Conservation (phyloP, 768 basidiomycete genomes). For the Leccinum rimulosum region DNA sequence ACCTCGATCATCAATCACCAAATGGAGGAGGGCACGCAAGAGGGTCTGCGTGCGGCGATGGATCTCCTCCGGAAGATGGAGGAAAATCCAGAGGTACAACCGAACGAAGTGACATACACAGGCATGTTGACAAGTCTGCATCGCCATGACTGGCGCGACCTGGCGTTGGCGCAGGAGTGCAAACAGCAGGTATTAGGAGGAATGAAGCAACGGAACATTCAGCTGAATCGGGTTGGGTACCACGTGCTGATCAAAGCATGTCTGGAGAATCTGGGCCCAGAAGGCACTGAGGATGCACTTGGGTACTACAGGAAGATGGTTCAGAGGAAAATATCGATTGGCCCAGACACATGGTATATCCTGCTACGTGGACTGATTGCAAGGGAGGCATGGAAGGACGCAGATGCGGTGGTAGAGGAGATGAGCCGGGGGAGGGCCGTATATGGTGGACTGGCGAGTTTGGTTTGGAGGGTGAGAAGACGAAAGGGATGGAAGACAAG, state of each 20-base stretch:
- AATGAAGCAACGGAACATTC: conserved; percentile 57
- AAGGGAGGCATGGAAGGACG: conserved; percentile 59
- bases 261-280: conserved; percentile 48
- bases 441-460: conserved; percentile 40
- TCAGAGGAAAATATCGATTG: conserved; percentile 43
- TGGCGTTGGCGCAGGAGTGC: conserved; percentile 44
- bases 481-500: conserved; percentile 33
- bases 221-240: conserved; percentile 63
- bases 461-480: conserved; percentile 50
- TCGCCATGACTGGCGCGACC: conserved; percentile 50
- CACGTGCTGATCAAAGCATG: conserved; percentile 74
- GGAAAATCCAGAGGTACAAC: conserved; percentile 42
- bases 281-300: conserved; percentile 55
- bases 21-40: conserved; percentile 52
- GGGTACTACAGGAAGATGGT: conserved; percentile 62
- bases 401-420: conserved; percentile 56
- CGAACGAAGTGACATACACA: conserved; percentile 85
- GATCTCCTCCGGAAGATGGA: conserved; percentile 80
- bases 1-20: conserved; percentile 78
- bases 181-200: conserved; percentile 48
- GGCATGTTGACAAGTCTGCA: conserved; percentile 72
- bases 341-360: conserved; percentile 74
- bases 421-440: conserved; percentile 53
- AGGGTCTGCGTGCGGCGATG: conserved; percentile 60
- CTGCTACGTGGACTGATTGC: conserved; percentile 61